Percentiles rank a stretch among this genome's conserved stretches.
Conservation (phyloP, 2,329 filamentous ascomycete species). For the Penicillium corylophilum region DNA sequence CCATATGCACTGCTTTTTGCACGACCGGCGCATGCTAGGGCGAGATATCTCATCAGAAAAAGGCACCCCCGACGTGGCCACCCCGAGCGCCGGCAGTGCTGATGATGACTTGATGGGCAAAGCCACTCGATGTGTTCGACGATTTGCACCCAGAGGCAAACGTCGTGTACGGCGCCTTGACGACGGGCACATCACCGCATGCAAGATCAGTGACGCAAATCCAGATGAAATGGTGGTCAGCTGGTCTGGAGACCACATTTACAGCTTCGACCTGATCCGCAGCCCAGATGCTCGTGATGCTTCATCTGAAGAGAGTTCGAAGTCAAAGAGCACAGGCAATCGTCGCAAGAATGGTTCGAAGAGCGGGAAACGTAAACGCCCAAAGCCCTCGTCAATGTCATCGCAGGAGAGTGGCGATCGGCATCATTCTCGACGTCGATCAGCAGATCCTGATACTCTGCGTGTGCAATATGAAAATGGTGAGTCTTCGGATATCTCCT, state of each 20-base stretch:
- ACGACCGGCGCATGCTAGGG: constrained; percentile 67
- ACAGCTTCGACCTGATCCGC: constrained; percentile 63
- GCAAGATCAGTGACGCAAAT: constrained; percentile 68
- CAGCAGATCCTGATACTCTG: constrained; percentile 47
- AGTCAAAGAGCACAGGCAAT: constrained; percentile 26
- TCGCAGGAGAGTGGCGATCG: constrained; percentile 45
- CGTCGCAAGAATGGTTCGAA: constrained; percentile 31
- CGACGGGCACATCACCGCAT: constrained; percentile 66
- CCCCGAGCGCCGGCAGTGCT: constrained; percentile 43
- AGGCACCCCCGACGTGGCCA: constrained; percentile 45
- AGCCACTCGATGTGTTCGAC: constrained; percentile 64
- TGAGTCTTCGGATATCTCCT: constrained; percentile 58
- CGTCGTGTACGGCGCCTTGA: constrained; percentile 47
- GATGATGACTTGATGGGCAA: constrained; percentile 58
- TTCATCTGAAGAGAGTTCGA: constrained; percentile 27
- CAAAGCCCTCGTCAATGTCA: constrained; percentile 46
- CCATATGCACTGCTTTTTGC: constrained; percentile 67
- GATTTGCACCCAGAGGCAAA: constrained; percentile 64
- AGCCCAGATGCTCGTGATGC: constrained; percentile 55
- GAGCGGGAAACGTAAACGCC: constrained; percentile 59
- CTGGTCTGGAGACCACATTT: constrained; percentile 67
- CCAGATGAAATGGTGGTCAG: constrained; percentile 68
- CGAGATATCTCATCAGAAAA: constrained; percentile 57
- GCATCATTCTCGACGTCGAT: constrained; percentile 51
- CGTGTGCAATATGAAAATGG: constrained; percentile 61